phyloP scores from a whole-genome alignment of 1,284 basidiomycete species.

The Coniophora puteana region DNA sequence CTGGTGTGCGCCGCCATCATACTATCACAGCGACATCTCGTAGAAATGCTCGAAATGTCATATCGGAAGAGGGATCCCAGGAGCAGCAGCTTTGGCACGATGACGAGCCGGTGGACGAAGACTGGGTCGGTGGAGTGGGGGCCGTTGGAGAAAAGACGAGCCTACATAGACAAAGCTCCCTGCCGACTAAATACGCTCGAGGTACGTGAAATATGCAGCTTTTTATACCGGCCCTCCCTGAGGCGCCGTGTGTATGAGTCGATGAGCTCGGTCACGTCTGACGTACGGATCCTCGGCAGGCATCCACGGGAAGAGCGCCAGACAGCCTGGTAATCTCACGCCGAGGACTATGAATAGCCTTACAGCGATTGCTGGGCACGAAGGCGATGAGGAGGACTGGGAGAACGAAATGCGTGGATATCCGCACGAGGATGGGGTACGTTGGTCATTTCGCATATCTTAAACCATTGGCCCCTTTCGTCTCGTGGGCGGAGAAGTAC shows the following conservation, averaged over 20 bases:
- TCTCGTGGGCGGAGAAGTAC: no score
- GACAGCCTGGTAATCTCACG: constrained; percentile 55
- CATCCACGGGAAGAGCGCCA: constrained; percentile 44
- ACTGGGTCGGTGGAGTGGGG: constrained; percentile 76
- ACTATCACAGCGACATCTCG: constrained; percentile 78
- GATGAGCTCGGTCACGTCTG: constrained; percentile 7
- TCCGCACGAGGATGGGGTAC: constrained; percentile 61
- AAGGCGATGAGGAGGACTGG: constrained; percentile 84
- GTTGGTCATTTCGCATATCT: constrained; percentile 12
- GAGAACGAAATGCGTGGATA: constrained; percentile 60
- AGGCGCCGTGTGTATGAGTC: constrained; percentile 6
- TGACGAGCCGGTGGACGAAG: constrained; percentile 72
- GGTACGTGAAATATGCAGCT: constrained; percentile 42
- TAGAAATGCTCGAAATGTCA: constrained; percentile 54
- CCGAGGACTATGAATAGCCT: constrained; percentile 78
- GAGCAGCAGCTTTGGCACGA: constrained; percentile 64
- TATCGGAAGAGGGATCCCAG: constrained; percentile 67
- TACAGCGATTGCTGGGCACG: constrained; percentile 76
- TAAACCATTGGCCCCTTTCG: no score
- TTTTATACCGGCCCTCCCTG: constrained; percentile 6
- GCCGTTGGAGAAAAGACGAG: constrained; percentile 77
- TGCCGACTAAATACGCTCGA: constrained; percentile 77
- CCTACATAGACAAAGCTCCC: constrained; percentile 74
- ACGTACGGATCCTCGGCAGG: constrained; percentile 29
- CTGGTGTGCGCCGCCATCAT: constrained; percentile 68